These are phyloP conservation scores for Leucocoprinus birnbaumii DNA, from an alignment of 768 basidiomycete genomes.

Conservation along the genomic window DNA sequence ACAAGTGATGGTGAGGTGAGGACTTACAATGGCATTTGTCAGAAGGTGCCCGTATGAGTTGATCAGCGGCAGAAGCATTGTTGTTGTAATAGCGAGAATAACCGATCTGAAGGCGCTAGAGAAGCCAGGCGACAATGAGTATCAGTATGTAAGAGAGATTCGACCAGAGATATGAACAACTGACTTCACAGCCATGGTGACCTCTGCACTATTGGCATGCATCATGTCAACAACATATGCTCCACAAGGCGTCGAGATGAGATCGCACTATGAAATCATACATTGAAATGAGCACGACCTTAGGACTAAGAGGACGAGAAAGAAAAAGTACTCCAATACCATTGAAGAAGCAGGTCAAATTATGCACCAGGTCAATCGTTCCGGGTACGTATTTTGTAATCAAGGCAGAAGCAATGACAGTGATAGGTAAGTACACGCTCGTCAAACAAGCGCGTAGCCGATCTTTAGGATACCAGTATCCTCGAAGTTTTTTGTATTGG, in stretches of 20 bases:
- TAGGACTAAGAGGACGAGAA: not conserved
- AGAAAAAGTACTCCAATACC: conserved; percentile 55
- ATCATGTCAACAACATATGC: conserved; percentile 62
- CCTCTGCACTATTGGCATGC: conserved; percentile 59
- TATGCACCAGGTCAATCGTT: conserved; percentile 43
- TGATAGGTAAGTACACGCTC: conserved; percentile 53
- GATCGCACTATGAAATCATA: conserved; percentile 34
- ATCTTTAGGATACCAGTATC: conserved; percentile 67
- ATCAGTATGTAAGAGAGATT: too few relatives aligned
- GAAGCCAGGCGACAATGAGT: not conserved
- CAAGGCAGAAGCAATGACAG: conserved; percentile 24
- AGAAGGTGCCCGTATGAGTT: conserved; percentile 9
- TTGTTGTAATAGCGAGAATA: not conserved
- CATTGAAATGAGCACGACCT: not conserved
- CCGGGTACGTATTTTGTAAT: conserved; percentile 48
- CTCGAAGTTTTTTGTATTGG: conserved; percentile 41
- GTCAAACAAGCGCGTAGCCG: conserved; percentile 51
- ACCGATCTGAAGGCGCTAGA: conserved; percentile 9
- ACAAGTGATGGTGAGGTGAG: too few relatives aligned
- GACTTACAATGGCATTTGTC: conserved; percentile 7
- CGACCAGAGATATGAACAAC: conserved; percentile 16
- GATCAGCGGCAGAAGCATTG: conserved; percentile 11
- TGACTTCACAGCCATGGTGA: conserved; percentile 54
- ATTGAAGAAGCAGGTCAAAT: conserved; percentile 59
- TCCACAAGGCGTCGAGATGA: conserved; percentile 50